Percentiles rank a stretch among this genome's conserved stretches.
phyloP scores from a whole-genome alignment of 495 filamentous ascomycete genomes.

The Neurospora discreta region DNA sequence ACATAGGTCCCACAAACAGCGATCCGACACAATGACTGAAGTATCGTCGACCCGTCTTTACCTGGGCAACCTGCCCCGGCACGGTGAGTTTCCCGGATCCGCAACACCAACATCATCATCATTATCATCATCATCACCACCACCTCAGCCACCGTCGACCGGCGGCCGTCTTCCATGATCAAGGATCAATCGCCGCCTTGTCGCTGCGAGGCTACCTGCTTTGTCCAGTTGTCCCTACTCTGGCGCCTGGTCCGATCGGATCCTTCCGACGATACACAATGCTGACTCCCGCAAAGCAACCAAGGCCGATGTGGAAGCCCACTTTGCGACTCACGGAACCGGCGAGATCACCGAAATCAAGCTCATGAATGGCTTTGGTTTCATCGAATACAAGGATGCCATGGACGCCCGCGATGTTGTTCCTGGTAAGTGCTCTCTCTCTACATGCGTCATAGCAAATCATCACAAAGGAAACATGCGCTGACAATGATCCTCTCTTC shows the following conservation, averaged over 20 bases:
- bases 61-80: conserved; percentile 93
- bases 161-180: background rate
- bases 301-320: conserved; percentile 90
- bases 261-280: background rate
- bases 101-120: conserved; percentile 18
- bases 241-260: background rate
- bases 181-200: background rate
- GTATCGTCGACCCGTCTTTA: conserved; percentile 91
- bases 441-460: conserved; percentile 2
- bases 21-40: conserved; percentile 45
- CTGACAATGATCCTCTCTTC: conserved; percentile 19
- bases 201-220: background rate
- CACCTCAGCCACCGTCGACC: background rate
- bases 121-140: conserved; percentile 5
- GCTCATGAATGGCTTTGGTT: conserved; percentile 98
- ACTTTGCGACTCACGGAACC: conserved; percentile 89
- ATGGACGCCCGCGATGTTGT: conserved; percentile 97
- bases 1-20: background rate
- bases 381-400: conserved; percentile 97
- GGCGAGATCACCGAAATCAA: conserved; percentile 98
- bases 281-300: conserved; percentile 51
- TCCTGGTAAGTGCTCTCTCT: conserved; percentile 55
- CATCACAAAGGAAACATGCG: conserved; percentile 11
- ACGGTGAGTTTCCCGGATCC: conserved; percentile 54
- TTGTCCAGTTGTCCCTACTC: background rate